These are phyloP conservation scores for Pueraria montana DNA, from an alignment of 306 rosid genomes.

Conservation along the genomic window DNA sequence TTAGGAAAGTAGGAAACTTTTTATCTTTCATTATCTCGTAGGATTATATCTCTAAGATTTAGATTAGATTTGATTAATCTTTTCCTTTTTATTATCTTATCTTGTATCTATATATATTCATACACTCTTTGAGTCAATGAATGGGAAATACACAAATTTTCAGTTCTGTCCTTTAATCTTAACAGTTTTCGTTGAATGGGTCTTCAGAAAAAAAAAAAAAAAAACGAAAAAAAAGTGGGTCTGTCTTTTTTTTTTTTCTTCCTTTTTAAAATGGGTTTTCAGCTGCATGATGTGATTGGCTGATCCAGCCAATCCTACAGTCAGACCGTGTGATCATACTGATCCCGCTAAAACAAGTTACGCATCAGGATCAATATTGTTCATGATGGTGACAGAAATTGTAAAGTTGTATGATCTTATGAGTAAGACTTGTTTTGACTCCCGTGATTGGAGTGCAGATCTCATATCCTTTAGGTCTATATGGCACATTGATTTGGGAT, in stretches of 20 bases:
- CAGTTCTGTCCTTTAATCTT: too few relatives aligned
- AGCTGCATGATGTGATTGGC: not conserved
- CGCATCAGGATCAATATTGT: not conserved
- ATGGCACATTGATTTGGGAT: not conserved
- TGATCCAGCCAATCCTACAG: not conserved
- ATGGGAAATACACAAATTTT: too few relatives aligned
- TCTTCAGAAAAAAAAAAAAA: not conserved
- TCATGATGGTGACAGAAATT: not conserved
- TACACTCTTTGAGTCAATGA: too few relatives aligned
- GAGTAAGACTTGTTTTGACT: not conserved
- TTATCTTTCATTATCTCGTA: too few relatives aligned
- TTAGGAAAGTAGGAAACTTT: too few relatives aligned
- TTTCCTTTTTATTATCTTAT: too few relatives aligned
- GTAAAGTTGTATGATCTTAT: not conserved
- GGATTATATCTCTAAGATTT: too few relatives aligned
- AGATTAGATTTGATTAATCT: too few relatives aligned
- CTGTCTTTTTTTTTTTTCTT: not conserved
- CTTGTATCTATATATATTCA: too few relatives aligned
- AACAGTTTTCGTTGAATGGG: not conserved
- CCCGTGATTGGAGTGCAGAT: not conserved
- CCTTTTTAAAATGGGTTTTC: not conserved
- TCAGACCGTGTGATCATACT: not conserved
- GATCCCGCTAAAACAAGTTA: not conserved
- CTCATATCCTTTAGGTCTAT: not conserved
- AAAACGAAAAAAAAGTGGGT: not conserved